These are phyloP conservation scores for Pulveroboletus sp. DNA, from an alignment of 768 basidiomycete genomes.

Conservation along the genomic window DNA sequence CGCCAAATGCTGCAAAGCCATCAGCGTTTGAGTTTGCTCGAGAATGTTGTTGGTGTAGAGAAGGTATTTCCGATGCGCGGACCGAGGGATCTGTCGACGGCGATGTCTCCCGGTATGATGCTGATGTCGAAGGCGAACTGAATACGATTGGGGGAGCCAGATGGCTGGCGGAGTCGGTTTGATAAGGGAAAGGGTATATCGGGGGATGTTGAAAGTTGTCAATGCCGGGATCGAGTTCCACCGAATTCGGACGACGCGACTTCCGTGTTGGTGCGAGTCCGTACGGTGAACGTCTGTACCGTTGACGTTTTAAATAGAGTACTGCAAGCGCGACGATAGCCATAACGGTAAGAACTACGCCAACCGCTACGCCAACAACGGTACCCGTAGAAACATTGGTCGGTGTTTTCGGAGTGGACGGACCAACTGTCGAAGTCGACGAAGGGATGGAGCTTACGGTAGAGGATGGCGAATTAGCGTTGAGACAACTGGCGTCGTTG, in stretches of 20 bases:
- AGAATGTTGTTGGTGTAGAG: conserved; percentile 11
- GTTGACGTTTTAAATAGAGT: conserved; percentile 43
- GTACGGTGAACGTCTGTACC: conserved; percentile 25
- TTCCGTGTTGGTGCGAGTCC: conserved; percentile 25
- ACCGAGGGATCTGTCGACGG: conserved; percentile 6
- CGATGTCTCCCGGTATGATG: conserved; percentile 5
- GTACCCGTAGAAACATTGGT: conserved; percentile 40
- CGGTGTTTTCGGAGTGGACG: conserved; percentile 19
- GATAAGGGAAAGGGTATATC: conserved; percentile 33
- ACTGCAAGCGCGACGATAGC: conserved; percentile 48
- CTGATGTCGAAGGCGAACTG: neutral
- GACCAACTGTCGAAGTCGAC: conserved; percentile 17
- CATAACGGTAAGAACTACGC: conserved; percentile 52
- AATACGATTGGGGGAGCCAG: conserved; percentile 13
- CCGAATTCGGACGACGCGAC: conserved; percentile 34
- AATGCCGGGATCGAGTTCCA: conserved; percentile 35
- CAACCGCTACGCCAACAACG: conserved; percentile 49
- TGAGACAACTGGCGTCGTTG: conserved; percentile 51
- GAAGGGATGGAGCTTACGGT: conserved; percentile 32
- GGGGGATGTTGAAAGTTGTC: conserved; percentile 33
- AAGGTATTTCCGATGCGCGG: conserved; percentile 6
- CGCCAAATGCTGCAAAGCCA: conserved; percentile 19
- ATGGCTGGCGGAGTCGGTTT: conserved; percentile 18
- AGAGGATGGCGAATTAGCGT: conserved; percentile 50
- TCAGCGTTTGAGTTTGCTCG: conserved; percentile 18